phyloP scores from a whole-genome alignment of 1,284 basidiomycete genomes.

The Schizophyllum amplum region DNA sequence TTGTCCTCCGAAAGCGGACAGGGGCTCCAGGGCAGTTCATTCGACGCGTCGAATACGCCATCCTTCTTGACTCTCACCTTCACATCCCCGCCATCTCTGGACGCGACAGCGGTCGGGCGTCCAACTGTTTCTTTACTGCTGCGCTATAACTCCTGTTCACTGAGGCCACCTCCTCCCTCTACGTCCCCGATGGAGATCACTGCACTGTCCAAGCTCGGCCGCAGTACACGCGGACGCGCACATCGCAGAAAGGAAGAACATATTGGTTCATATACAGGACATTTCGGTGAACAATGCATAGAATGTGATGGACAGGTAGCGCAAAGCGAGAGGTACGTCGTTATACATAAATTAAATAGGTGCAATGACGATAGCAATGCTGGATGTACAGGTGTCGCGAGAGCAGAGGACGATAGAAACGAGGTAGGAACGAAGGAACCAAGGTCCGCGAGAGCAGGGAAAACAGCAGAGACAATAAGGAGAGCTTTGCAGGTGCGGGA shows the following conservation, averaged over 20 bases:
- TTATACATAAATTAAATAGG: slow-evolving; percentile 19
- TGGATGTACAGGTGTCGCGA: not conserved
- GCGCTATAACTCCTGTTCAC: no score
- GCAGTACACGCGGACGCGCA: not conserved
- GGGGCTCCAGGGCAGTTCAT: not conserved
- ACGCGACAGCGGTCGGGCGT: no score
- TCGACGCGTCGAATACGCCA: not conserved
- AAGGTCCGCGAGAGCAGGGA: no score
- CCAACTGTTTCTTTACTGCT: no score
- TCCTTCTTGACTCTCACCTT: not conserved
- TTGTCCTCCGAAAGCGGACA: not conserved
- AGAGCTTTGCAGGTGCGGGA: no score
- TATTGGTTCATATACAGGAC: not conserved
- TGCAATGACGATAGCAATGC: not conserved
- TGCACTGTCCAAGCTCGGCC: no score
- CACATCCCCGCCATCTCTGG: not conserved
- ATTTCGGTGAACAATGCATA: not conserved
- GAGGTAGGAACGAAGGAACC: not conserved
- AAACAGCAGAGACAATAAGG: no score
- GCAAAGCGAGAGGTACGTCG: slow-evolving; percentile 7
- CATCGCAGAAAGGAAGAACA: not conserved
- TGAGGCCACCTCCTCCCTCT: no score
- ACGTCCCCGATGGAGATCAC: no score
- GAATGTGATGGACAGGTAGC: not conserved
- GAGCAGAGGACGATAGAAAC: not conserved